phyloP scores from a whole-genome alignment of 1,284 basidiomycete genomes.

The Rhodotorula sp. region DNA sequence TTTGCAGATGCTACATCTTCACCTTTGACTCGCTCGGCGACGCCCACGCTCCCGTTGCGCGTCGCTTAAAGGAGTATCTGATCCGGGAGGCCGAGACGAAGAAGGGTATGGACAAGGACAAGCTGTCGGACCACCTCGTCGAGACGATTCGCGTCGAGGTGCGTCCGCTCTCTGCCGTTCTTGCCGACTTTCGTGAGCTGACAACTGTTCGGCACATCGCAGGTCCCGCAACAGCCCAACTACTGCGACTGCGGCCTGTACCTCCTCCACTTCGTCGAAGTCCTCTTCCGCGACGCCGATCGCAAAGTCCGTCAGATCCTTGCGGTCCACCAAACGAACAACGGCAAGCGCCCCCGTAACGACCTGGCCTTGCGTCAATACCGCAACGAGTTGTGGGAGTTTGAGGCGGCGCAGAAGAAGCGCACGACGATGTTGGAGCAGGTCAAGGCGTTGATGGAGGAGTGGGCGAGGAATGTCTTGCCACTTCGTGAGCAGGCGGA shows the following conservation, averaged over 20 bases:
- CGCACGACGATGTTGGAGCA: conserved; percentile 26
- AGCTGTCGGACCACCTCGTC: conserved; percentile 45
- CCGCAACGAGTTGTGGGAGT: background rate
- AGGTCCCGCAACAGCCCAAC: conserved; percentile 79
- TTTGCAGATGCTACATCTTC: conserved; percentile 65
- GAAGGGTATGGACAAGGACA: conserved; percentile 68
- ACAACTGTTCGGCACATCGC: background rate
- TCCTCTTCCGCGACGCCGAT: conserved; percentile 56
- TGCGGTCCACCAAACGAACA: no score
- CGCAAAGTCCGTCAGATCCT: background rate
- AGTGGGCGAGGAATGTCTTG: conserved; percentile 37
- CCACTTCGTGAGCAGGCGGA: conserved; percentile 42
- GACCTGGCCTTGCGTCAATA: no score
- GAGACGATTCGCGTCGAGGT: conserved; percentile 46
- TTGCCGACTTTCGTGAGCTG: background rate
- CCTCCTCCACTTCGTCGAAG: conserved; percentile 72
- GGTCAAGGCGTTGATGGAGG: conserved; percentile 9
- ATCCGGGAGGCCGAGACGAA: conserved; percentile 77
- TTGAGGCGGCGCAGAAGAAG: conserved; percentile 7
- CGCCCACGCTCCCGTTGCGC: conserved; percentile 64
- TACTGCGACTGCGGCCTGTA: conserved; percentile 83
- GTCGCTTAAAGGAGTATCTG: conserved; percentile 67
- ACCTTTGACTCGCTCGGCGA: conserved; percentile 82
- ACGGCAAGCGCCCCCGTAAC: no score
- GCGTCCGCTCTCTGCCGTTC: background rate